phyloP scores from a whole-genome alignment of 495 filamentous ascomycete species.

The Penicillium mononematosum region DNA sequence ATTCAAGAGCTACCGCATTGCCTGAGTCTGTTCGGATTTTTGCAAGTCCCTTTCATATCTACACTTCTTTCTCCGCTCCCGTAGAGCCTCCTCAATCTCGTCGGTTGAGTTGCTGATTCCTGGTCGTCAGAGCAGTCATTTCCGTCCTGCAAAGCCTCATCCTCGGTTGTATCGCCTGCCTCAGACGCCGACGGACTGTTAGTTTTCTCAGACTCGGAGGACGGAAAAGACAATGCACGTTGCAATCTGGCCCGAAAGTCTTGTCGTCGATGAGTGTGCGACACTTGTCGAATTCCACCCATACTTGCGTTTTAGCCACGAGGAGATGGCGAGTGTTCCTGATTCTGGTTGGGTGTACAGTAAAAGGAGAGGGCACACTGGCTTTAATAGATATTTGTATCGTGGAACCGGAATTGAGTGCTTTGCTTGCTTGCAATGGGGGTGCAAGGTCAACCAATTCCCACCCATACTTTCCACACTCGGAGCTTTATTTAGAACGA shows the following conservation, averaged over 20 bases:
- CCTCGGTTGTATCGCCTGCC: not conserved
- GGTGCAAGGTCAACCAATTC: not conserved
- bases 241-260: constrained; percentile 1
- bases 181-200: not conserved
- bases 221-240: not conserved
- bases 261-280: not conserved
- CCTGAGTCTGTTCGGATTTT: not conserved
- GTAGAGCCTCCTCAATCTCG: not conserved
- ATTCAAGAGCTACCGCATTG: too few species aligned
- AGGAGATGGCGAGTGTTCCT: not conserved
- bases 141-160: not conserved
- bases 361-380: not conserved
- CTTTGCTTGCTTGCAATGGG: not conserved
- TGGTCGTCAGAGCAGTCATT: not conserved
- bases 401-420: not conserved
- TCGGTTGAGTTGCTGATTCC: not conserved
- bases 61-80: not conserved
- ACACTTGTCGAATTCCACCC: not conserved
- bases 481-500: not conserved
- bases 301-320: not conserved
- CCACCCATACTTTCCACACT: not conserved
- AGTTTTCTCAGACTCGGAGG: not conserved
- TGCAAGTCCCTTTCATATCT: not conserved
- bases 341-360: not conserved
- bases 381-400: not conserved